These are phyloP conservation scores for Microbotryum lychnidis-dioicae DNA, from an alignment of 1,284 basidiomycete genomes.

Conservation along the genomic window DNA sequence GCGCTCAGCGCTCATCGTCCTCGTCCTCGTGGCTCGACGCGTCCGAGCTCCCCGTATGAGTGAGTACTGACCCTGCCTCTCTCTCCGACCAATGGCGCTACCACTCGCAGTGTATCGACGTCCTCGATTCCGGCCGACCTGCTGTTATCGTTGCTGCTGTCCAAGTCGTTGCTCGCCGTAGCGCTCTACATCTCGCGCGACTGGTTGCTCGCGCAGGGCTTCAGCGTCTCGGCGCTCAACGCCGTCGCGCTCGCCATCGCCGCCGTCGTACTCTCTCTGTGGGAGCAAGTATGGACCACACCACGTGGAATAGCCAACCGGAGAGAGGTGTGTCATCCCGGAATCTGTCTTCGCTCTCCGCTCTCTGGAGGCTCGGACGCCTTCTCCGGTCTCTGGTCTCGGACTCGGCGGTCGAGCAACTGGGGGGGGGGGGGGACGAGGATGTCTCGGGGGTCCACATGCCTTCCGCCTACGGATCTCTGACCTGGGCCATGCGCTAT, in stretches of 20 bases:
- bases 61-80: neutral
- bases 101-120: neutral
- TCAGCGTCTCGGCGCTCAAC: conserved; percentile 12
- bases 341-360: neutral
- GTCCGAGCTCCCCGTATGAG: neutral
- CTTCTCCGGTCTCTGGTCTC: neutral
- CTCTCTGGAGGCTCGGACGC: neutral
- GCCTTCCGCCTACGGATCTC: neutral
- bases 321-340: conserved; percentile 12
- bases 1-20: too few species aligned
- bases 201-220: conserved; percentile 29
- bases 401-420: neutral
- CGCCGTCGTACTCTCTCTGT: conserved; percentile 6
- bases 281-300: conserved; percentile 22
- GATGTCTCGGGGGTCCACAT: neutral
- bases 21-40: too few species aligned
- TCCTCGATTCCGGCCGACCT: conserved; percentile 28
- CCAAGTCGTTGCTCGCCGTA: conserved; percentile 32
- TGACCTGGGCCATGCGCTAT: neutral
- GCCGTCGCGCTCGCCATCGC: conserved; percentile 15
- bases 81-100: neutral
- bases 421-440: neutral
- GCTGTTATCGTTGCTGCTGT: conserved; percentile 27
- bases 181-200: conserved; percentile 30
- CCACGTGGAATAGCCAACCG: conserved; percentile 9